Evolutionary conservation across 169 alveolate species (phyloP).

Genomic region (Plasmodium gaboni): DNA sequence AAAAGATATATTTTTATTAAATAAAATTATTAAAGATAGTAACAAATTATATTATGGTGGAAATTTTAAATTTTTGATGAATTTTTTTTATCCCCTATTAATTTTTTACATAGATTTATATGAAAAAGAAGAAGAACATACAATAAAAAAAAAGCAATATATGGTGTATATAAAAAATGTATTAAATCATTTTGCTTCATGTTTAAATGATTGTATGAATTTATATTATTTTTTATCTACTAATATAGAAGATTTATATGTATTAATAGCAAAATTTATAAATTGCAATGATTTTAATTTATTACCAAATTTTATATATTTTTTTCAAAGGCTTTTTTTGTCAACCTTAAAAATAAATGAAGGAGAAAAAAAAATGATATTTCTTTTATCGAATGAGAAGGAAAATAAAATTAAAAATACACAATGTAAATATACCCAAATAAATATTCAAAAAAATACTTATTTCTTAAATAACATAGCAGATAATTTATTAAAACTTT

Average conservation of each 20-base stretch:
- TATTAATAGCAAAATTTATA: constrained; percentile 47
- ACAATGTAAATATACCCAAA: constrained; percentile 51
- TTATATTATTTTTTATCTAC: constrained; percentile 65
- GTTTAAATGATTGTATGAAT: constrained; percentile 73
- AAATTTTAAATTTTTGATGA: constrained; percentile 61
- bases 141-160: constrained; percentile 37
- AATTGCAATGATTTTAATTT: constrained; percentile 41
- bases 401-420: not conserved
- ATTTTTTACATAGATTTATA: constrained; percentile 63
- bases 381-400: not conserved
- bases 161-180: constrained; percentile 54
- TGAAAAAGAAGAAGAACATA: constrained; percentile 52
- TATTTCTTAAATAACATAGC: constrained; percentile 55
- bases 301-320: constrained; percentile 27
- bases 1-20: constrained; percentile 58
- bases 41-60: constrained; percentile 60
- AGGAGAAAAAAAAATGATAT: not conserved
- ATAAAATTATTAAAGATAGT: constrained; percentile 46
- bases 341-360: constrained; percentile 51
- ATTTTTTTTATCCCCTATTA: constrained; percentile 75
- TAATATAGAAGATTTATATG: constrained; percentile 59
- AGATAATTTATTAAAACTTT: constrained; percentile 58
- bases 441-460: constrained; percentile 56
- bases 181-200: constrained; percentile 33
- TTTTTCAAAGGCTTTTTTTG: constrained; percentile 26